Evolutionary conservation across 495 filamentous ascomycete genomes (phyloP).

Genomic region (Rhizodiscina lignyota): DNA sequence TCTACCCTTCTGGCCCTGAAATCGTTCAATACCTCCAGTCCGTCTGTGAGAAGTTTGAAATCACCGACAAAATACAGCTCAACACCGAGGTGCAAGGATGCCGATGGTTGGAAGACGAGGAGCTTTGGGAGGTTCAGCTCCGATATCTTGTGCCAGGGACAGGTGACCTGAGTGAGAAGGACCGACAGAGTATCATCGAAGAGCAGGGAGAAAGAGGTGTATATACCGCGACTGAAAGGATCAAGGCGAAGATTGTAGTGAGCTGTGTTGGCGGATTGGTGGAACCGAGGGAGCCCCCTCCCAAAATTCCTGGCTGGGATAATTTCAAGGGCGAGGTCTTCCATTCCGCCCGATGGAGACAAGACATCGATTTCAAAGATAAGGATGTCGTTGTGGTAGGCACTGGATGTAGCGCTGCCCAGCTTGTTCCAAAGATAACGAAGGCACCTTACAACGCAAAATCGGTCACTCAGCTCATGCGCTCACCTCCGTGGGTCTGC

Average conservation of each 20-base stretch:
- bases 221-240: constrained; percentile 12
- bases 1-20: constrained; percentile 37
- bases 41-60: constrained; percentile 38
- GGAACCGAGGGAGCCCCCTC: constrained; percentile 33
- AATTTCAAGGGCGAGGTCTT: constrained; percentile 16
- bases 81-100: constrained; percentile 39
- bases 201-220: constrained; percentile 13
- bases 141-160: constrained; percentile 14
- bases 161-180: constrained; percentile 15
- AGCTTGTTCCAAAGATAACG: constrained; percentile 15
- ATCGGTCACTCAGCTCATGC: constrained; percentile 45
- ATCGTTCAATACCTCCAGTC: constrained; percentile 40
- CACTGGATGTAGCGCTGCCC: constrained; percentile 18
- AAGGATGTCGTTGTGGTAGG: constrained; percentile 20
- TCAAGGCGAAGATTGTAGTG: constrained; percentile 25
- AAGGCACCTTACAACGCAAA: constrained; percentile 25
- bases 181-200: constrained; percentile 11
- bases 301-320: constrained; percentile 18
- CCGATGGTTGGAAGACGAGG: constrained; percentile 38
- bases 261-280: constrained; percentile 34
- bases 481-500: constrained; percentile 45
- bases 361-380: constrained; percentile 14
- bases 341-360: constrained; percentile 17
- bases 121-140: constrained; percentile 22
- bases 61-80: constrained; percentile 43